phyloP scores from a whole-genome alignment of 768 basidiomycete genomes.

The Boletus insuetus region DNA sequence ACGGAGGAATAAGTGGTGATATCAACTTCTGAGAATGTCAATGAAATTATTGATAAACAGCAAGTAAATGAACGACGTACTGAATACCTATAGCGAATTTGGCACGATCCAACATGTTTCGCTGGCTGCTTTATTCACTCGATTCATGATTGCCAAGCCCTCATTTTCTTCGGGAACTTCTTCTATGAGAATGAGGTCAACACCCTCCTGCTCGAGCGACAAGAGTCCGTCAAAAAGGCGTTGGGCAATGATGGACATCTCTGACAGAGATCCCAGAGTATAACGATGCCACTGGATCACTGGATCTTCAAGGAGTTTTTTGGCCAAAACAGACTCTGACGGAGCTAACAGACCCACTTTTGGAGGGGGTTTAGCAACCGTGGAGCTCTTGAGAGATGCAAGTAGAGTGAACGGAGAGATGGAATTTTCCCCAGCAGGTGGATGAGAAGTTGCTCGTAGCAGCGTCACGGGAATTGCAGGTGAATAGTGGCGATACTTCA shows the following conservation, averaged over 20 bases:
- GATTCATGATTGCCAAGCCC: constrained; percentile 93
- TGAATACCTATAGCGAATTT: constrained; percentile 11
- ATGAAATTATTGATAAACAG: not conserved
- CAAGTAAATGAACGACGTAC: constrained; percentile 11
- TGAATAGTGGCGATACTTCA: constrained; percentile 99
- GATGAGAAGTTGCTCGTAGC: constrained; percentile 49
- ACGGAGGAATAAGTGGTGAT: not conserved
- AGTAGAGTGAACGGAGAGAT: constrained; percentile 39
- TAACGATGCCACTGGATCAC: constrained; percentile 57
- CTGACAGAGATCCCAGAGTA: constrained; percentile 45
- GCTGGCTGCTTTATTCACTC: constrained; percentile 85
- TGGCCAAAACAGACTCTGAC: constrained; percentile 48
- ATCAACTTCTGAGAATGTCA: not conserved
- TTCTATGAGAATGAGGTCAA: constrained; percentile 83
- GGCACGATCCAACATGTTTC: constrained; percentile 38
- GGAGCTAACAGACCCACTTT: constrained; percentile 71
- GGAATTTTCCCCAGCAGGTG: constrained; percentile 35
- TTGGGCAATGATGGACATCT: constrained; percentile 70
- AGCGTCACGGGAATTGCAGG: constrained; percentile 85
- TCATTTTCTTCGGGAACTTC: constrained; percentile 76
- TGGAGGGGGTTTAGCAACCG: not conserved
- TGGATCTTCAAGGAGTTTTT: constrained; percentile 26
- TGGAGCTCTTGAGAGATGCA: constrained; percentile 37
- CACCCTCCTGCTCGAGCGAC: constrained; percentile 70
- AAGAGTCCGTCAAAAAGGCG: constrained; percentile 86